Base-by-base conservation (phyloP, 192 early-diverging fungal genomes). In the Paraglomus brasilianum region DNA sequence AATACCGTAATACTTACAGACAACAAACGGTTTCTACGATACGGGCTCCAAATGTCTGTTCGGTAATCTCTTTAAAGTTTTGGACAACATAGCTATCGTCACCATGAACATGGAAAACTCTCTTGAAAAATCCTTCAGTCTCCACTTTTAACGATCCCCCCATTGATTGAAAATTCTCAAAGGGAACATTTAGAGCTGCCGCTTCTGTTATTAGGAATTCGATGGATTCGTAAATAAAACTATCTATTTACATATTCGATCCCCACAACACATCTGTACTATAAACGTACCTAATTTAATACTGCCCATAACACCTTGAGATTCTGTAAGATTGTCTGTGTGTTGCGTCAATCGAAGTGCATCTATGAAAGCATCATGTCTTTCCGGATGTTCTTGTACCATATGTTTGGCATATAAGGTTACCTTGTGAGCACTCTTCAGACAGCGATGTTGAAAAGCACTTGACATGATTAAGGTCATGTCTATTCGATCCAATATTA, bases 71-170 rank as follows among this genome's bases (percentile, higher is more conserved):
- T 21, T 82, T 79, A 56, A 86, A 86, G 11, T 82, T 81, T 56
- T 86, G 85, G 5, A 86, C 78, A 7, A 86, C 85, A 46, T 80
- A 72, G 4, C 42, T 66, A 17, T 64, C 53, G 8, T 80, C 65
- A n/a, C 76, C 73, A 2, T 77, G 59, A 66, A 84, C 77, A 62
- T 83, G 81, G 49, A 82, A 86, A 1, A 86, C 83, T 41, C 81
- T 69, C 43, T 86, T 86, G 60, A 84, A 86, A 56, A 81, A 74
- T 1, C 85, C 85, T 70, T 86, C 83, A 0, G 85, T 82, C 24
- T 80, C 73, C 0, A 77, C 71, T 21, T 75, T 77, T 58, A 77
- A 24, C 4, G 71, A 70, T 5, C 73, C 69, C 22, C 74, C 78
- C 30, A 80, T 74, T 1, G 43, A 51, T 39, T 61, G 44, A 62